These are phyloP conservation scores for Acanthochlamys bracteata DNA, from an alignment of 106 monocot species.

Conservation along the genomic window DNA sequence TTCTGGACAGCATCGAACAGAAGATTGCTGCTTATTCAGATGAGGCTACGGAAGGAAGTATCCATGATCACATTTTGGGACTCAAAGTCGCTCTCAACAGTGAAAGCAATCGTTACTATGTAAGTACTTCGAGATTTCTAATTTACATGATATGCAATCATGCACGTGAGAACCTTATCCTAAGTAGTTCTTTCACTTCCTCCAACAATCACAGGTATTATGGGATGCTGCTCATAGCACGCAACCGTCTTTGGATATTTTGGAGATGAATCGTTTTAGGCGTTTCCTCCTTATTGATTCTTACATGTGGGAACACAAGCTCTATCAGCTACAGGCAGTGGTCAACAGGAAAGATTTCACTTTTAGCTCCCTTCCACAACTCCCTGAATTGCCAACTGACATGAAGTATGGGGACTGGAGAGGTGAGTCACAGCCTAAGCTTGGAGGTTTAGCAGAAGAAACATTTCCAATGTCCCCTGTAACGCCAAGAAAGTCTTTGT, in stretches of 20 bases:
- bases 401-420: slow-evolving; percentile 12
- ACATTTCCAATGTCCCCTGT: not conserved
- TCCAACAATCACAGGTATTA: slow-evolving; percentile 22
- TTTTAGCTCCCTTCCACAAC: slow-evolving; percentile 16
- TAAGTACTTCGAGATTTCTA: slow-evolving; percentile 17
- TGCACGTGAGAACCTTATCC: too few relatives aligned
- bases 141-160: too few relatives aligned
- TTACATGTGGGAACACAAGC: slow-evolving; percentile 59
- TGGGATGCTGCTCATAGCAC: too few relatives aligned
- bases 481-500: slow-evolving; percentile 6
- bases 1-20: slow-evolving; percentile 43
- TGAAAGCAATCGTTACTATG: slow-evolving; percentile 56
- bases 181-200: too few relatives aligned
- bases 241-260: too few relatives aligned
- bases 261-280: slow-evolving; percentile 65
- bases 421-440: slow-evolving; percentile 10
- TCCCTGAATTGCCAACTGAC: slow-evolving; percentile 11
- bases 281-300: slow-evolving; percentile 59
- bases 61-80: slow-evolving; percentile 36
- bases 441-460: slow-evolving; percentile 12
- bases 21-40: slow-evolving; percentile 25
- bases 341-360: slow-evolving; percentile 30
- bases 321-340: slow-evolving; percentile 44
- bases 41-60: slow-evolving; percentile 38
- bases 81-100: slow-evolving; percentile 46